Evolutionary conservation across 1,284 basidiomycete species (phyloP).

Genomic region (Hemileia vastatrix): DNA sequence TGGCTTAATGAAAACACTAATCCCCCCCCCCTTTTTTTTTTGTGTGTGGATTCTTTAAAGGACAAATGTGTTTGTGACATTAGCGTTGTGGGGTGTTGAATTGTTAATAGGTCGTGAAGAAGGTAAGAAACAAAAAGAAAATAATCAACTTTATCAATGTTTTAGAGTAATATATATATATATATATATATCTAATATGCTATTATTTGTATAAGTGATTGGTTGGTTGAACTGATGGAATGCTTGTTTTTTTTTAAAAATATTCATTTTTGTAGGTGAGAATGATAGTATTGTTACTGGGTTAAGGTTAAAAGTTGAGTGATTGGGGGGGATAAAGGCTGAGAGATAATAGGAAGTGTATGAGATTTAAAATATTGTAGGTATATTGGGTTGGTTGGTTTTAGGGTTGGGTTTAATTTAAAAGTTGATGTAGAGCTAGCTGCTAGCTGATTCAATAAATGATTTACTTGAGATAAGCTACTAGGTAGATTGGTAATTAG

Average conservation of each 20-base stretch:
- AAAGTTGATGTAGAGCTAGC: no score
- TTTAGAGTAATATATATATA: neutral
- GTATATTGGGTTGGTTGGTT: no score
- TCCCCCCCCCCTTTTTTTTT: constrained; percentile 32
- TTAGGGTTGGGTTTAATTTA: no score
- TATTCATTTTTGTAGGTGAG: constrained; percentile 2
- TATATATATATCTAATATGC: neutral
- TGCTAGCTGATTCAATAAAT: no score
- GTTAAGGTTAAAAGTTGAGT: constrained; percentile 19
- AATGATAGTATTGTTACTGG: constrained; percentile 24
- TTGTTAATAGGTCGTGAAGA: constrained; percentile 66
- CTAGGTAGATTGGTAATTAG: no score
- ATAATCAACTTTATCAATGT: neutral
- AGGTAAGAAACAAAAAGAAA: constrained; percentile 46
- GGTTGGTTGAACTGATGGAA: no score
- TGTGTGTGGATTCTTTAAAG: neutral
- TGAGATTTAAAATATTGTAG: no score
- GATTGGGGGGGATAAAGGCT: no score
- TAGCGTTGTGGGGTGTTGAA: constrained; percentile 68
- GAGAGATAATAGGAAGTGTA: no score
- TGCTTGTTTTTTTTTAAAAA: neutral
- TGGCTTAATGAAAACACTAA: constrained; percentile 38
- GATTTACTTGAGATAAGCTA: no score
- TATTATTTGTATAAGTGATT: no score
- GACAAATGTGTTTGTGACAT: constrained; percentile 73